A percentile compares a stretch with the other conserved stretches of the same genome.
phyloP scores from a whole-genome alignment of 2,329 filamentous ascomycete genomes.

The Nothopassalora personata region DNA sequence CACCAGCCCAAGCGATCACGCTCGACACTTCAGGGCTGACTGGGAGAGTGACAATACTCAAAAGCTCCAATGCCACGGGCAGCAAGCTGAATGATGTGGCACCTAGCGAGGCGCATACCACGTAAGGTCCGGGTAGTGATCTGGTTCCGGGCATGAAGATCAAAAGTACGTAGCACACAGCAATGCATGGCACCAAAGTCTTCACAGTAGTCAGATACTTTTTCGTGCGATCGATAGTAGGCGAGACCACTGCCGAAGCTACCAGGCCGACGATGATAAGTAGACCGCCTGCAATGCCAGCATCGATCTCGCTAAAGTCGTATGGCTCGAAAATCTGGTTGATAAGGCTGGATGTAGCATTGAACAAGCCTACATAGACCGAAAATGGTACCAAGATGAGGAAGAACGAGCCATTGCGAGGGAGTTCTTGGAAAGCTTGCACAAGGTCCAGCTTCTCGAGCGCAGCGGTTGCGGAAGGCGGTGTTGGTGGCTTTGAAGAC shows the following conservation, averaged over 20 bases:
- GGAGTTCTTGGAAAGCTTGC: constrained; percentile 44
- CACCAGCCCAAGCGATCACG: constrained; percentile 77
- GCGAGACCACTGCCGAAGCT: constrained; percentile 67
- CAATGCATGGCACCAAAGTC: constrained; percentile 68
- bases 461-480: constrained; percentile 62
- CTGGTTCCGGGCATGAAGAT: constrained; percentile 70
- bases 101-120: constrained; percentile 70
- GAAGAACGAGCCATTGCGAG: constrained; percentile 66
- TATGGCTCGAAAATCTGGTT: constrained; percentile 89
- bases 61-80: constrained; percentile 77
- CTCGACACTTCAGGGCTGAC: constrained; percentile 79
- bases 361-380: constrained; percentile 88
- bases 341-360: constrained; percentile 78
- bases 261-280: constrained; percentile 86
- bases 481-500: constrained; percentile 69
- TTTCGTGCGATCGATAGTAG: constrained; percentile 81
- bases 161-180: constrained; percentile 62
- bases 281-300: constrained; percentile 83
- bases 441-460: constrained; percentile 50
- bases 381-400: constrained; percentile 75
- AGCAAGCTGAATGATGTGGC: constrained; percentile 74
- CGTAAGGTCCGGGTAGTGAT: constrained; percentile 62
- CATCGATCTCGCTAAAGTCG: constrained; percentile 73
- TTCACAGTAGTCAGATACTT: constrained; percentile 69
- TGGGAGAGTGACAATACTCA: constrained; percentile 83